phyloP scores from a whole-genome alignment of 2,329 filamentous ascomycete species.

The Fusarium albidum region DNA sequence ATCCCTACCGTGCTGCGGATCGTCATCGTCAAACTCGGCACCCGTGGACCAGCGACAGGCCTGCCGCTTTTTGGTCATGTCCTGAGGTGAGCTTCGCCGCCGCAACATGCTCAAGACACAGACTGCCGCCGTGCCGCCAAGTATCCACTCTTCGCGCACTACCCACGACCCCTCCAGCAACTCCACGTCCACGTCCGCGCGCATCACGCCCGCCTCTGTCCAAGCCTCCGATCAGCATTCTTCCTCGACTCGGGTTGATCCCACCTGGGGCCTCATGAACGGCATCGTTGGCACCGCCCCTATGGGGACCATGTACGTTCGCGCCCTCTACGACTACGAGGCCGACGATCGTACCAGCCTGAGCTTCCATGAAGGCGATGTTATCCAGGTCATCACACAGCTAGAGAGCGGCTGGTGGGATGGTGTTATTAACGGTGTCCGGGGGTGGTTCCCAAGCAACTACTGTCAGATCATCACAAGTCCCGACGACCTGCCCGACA shows the following conservation, averaged over 20 bases:
- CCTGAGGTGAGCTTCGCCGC: constrained; percentile 45
- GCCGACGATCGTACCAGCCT: constrained; percentile 96
- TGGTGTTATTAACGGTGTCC: constrained; percentile 93
- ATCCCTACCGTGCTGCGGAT: constrained; percentile 24
- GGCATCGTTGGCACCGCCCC: constrained; percentile 67
- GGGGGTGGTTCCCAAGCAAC: constrained; percentile 99
- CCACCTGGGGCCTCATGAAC: constrained; percentile 60
- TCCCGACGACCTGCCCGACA: constrained; percentile 75
- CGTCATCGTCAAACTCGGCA: constrained; percentile 21
- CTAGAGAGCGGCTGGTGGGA: constrained; percentile 99
- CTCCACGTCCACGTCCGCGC: constrained; percentile 40
- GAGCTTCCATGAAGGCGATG: constrained; percentile 95
- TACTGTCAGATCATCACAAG: constrained; percentile 90
- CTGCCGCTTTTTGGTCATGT: constrained; percentile 45
- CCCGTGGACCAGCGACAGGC: constrained; percentile 42
- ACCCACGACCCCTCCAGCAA: constrained; percentile 42
- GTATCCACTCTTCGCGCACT: constrained; percentile 44
- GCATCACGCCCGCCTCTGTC: constrained; percentile 38
- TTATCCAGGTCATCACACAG: constrained; percentile 98
- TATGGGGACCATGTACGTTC: constrained; percentile 83
- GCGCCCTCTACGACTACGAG: constrained; percentile 97
- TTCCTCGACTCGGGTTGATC: constrained; percentile 38
- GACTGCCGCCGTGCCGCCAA: constrained; percentile 43
- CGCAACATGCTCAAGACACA: constrained; percentile 44
- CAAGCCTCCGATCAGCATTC: constrained; percentile 37